Evolutionary conservation across 805 yeast genomes (phyloP).

Genomic region (Candida vartiovaarae): DNA sequence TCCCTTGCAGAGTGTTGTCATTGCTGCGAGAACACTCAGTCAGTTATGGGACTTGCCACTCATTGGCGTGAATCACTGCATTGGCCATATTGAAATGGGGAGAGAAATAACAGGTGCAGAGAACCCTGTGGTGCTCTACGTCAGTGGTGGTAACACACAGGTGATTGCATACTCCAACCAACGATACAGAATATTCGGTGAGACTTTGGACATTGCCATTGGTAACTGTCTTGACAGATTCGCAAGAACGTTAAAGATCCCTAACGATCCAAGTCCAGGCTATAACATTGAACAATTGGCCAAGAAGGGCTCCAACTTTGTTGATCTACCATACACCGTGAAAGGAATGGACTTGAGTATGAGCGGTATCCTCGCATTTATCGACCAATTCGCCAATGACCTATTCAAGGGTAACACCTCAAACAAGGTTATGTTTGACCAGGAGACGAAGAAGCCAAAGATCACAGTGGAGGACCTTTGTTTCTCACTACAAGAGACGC

Average conservation of each 20-base stretch:
- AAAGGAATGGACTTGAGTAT: conserved; percentile 97
- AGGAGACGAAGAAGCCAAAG: conserved; percentile 33
- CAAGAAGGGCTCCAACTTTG: conserved; percentile 48
- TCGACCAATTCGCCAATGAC: conserved; percentile 76
- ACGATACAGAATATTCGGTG: conserved; percentile 97
- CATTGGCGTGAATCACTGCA: conserved; percentile 94
- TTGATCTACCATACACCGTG: conserved; percentile 89
- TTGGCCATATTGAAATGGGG: conserved; percentile 99
- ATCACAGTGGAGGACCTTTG: conserved; percentile 85
- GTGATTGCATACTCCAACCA: conserved; percentile 95
- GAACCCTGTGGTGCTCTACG: conserved; percentile 96
- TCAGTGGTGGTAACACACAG: conserved; percentile 98
- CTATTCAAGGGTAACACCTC: conserved; percentile 40
- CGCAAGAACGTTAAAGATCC: conserved; percentile 82
- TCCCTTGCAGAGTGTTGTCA: conserved; percentile 86
- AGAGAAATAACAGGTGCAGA: conserved; percentile 95
- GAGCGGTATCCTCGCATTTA: conserved; percentile 88
- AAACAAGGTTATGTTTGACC: conserved; percentile 31
- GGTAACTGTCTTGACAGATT: conserved; percentile 96
- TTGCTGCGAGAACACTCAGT: conserved; percentile 83
- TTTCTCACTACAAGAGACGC: conserved; percentile 84
- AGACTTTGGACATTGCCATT: conserved; percentile 93
- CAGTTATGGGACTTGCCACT: conserved; percentile 78
- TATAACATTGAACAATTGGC: conserved; percentile 95
- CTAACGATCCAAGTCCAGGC: conserved; percentile 96